phyloP scores from a whole-genome alignment of 2,329 filamentous ascomycete genomes.

The Exophiala alcalophila region DNA sequence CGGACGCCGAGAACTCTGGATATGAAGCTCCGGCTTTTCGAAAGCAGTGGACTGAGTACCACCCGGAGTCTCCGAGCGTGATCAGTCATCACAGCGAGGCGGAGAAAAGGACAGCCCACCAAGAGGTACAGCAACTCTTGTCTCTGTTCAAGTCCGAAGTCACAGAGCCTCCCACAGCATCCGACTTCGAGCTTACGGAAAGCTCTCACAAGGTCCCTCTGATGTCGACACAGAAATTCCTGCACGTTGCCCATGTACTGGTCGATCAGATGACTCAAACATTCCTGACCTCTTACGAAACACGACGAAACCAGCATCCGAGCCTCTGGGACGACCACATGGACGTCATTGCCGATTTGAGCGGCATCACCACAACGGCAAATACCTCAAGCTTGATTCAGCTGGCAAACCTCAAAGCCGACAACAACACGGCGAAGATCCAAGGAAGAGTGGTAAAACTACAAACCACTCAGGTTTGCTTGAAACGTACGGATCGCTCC shows the following conservation, averaged over 20 bases:
- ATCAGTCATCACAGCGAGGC: slow-evolving; percentile 5
- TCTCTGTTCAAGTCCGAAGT: slow-evolving; percentile 10
- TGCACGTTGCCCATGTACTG: slow-evolving; percentile 24
- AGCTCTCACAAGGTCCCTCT: not conserved
- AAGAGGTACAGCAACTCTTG: slow-evolving; percentile 18
- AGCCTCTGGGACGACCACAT: slow-evolving; percentile 39
- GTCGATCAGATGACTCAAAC: slow-evolving; percentile 41
- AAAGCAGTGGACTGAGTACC: slow-evolving; percentile 23
- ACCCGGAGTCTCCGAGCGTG: slow-evolving; percentile 7
- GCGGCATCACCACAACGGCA: slow-evolving; percentile 30
- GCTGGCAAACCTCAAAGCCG: slow-evolving; percentile 23
- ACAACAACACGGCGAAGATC: slow-evolving; percentile 32
- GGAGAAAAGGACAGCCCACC: slow-evolving; percentile 8
- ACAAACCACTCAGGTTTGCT: slow-evolving; percentile 52
- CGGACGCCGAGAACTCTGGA: not conserved
- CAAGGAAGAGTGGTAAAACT: slow-evolving; percentile 39
- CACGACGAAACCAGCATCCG: not conserved
- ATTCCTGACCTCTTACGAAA: slow-evolving; percentile 32
- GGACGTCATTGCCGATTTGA: slow-evolving; percentile 40
- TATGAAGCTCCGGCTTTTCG: not conserved
- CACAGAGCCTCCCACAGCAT: slow-evolving; percentile 8
- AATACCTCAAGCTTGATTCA: slow-evolving; percentile 14
- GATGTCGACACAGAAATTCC: slow-evolving; percentile 3
- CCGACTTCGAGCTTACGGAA: slow-evolving; percentile 2
- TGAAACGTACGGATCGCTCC: slow-evolving; percentile 52